phyloP scores from a whole-genome alignment of 2,329 filamentous ascomycete genomes.

The Periconia sp. region DNA sequence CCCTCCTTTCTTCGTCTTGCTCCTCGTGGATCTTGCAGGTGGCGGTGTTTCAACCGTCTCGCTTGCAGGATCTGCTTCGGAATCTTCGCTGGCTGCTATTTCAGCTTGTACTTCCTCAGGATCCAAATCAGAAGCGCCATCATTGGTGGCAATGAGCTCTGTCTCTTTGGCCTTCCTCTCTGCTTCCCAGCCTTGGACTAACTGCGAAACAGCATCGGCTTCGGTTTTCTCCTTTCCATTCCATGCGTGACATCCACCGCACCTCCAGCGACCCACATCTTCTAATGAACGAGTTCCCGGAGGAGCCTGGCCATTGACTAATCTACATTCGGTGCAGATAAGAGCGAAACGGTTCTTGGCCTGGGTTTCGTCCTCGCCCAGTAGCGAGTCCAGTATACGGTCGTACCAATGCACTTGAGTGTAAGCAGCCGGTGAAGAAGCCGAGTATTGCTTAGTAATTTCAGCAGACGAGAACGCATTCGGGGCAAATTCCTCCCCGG shows the following conservation, averaged over 20 bases:
- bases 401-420: conserved; percentile 83
- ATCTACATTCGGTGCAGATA: conserved; percentile 77
- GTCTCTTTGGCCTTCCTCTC: conserved; percentile 53
- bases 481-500: conserved; percentile 69
- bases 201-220: conserved; percentile 60
- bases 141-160: conserved; percentile 7
- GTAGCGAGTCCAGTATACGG: conserved; percentile 82
- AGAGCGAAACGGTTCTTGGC: conserved; percentile 88
- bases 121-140: conserved; percentile 19
- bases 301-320: conserved; percentile 95
- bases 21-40: conserved; percentile 44
- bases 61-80: conserved; percentile 21
- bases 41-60: conserved; percentile 26
- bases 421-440: conserved; percentile 39
- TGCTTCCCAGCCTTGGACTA: conserved; percentile 42
- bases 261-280: conserved; percentile 85
- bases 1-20: conserved; percentile 44
- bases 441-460: conserved; percentile 32
- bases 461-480: conserved; percentile 60
- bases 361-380: conserved; percentile 92
- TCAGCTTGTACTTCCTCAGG: conserved; percentile 24
- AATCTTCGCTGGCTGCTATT: conserved; percentile 19
- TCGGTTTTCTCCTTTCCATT: conserved; percentile 82
- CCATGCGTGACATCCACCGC: conserved; percentile 76
- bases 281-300: conserved; percentile 76